These are phyloP conservation scores for Fennellomyces sp. DNA, from an alignment of 371 early-diverging fungal species.

Conservation along the genomic window DNA sequence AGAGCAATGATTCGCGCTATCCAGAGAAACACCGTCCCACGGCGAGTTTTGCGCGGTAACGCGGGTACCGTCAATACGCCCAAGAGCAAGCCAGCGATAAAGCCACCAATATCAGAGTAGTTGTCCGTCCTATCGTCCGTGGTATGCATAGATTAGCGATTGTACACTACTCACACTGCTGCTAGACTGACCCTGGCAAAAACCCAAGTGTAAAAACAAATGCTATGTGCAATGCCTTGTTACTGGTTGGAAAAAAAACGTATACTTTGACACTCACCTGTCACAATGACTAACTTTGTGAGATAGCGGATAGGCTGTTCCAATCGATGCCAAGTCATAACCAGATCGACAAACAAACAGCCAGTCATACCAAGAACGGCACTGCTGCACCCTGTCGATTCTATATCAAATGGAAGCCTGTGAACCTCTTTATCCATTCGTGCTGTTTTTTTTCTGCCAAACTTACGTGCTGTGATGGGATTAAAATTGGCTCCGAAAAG, in stretches of 20 bases:
- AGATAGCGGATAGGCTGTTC: slow-evolving; percentile 65
- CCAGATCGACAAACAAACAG: slow-evolving; percentile 67
- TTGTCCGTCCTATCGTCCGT: slow-evolving; percentile 46
- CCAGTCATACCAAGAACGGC: slow-evolving; percentile 73
- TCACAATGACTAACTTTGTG: slow-evolving; percentile 37
- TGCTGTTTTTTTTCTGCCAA: background rate
- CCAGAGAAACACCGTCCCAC: background rate
- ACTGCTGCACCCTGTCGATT: slow-evolving; percentile 74
- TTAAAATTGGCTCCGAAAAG: slow-evolving; percentile 55
- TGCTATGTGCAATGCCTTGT: background rate
- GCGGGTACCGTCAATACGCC: slow-evolving; percentile 49
- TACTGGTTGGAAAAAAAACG: background rate
- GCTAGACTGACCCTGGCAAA: slow-evolving; percentile 53
- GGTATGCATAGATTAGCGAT: background rate
- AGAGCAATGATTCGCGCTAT: background rate
- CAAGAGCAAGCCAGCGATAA: slow-evolving; percentile 48
- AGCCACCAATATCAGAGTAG: slow-evolving; percentile 70
- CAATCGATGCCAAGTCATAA: slow-evolving; percentile 70
- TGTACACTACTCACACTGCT: background rate
- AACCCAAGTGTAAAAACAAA: slow-evolving; percentile 65
- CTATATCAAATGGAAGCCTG: slow-evolving; percentile 13
- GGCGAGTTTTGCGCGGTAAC: background rate
- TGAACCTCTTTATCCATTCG: background rate
- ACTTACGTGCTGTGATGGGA: slow-evolving; percentile 51
- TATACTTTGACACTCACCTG: slow-evolving; percentile 14